These are phyloP conservation scores for Chlamydomonas applanata DNA, from an alignment of 139 green algal genomes.

Conservation along the genomic window DNA sequence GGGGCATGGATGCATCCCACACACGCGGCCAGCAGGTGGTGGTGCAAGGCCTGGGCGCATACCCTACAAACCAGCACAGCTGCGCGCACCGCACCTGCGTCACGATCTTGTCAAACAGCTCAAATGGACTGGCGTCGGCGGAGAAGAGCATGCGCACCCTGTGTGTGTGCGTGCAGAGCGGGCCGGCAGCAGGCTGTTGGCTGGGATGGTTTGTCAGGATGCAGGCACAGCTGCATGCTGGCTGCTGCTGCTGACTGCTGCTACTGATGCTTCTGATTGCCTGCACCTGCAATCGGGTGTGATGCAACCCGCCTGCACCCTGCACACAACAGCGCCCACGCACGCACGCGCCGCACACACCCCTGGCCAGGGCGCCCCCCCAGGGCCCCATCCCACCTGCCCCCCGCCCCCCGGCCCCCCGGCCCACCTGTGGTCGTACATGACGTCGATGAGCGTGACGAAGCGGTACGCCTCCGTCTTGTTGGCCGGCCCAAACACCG, in stretches of 20 bases:
- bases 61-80: background rate
- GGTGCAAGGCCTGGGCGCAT: background rate
- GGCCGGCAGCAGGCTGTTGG: no score
- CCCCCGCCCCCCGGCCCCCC: background rate
- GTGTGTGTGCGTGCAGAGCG: no score
- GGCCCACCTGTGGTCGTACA: conserved; percentile 94
- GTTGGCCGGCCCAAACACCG: conserved; percentile 68
- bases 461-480: conserved; percentile 80
- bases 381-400: background rate
- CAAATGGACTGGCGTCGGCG: conserved; percentile 69
- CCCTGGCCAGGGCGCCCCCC: background rate
- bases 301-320: background rate
- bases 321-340: background rate
- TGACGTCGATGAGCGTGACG: conserved; percentile 89
- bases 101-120: conserved; percentile 86
- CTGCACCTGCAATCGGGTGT: no score
- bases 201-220: no score
- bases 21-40: background rate
- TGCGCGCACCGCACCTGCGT: conserved; percentile 41
- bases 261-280: no score
- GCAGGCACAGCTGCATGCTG: no score
- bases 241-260: no score
- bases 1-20: conserved; percentile 1
- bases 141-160: conserved; percentile 77
- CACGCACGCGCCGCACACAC: background rate